A percentile compares a stretch with the other conserved stretches of the same genome.
Conservation (phyloP, 768 basidiomycete species). For the Astraeus odoratus region DNA sequence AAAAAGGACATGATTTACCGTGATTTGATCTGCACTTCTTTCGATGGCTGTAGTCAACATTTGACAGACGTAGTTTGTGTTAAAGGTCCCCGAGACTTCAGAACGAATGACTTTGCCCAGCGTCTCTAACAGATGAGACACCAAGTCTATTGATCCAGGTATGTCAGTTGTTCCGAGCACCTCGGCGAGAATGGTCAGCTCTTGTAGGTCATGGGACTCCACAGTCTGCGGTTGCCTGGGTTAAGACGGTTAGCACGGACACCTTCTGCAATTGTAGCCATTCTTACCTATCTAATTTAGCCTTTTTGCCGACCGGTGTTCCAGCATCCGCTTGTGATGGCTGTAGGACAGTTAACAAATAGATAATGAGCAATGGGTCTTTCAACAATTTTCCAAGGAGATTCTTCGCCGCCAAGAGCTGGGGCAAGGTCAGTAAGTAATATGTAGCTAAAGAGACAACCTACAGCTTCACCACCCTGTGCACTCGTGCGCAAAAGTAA, state of each 20-base stretch:
- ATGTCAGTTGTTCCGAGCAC: constrained; percentile 57
- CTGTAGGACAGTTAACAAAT: constrained; percentile 44
- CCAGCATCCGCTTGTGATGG: constrained; percentile 35
- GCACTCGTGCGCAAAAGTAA: constrained; percentile 49
- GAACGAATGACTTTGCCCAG: constrained; percentile 59
- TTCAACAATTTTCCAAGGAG: constrained; percentile 42
- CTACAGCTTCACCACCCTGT: constrained; percentile 43
- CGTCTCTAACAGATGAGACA: constrained; percentile 65
- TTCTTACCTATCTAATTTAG: constrained; percentile 50
- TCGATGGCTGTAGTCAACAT: constrained; percentile 79
- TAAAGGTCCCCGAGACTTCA: constrained; percentile 48
- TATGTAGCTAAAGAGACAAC: constrained; percentile 11
- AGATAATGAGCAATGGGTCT: constrained; percentile 47
- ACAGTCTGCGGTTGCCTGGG: constrained; percentile 16
- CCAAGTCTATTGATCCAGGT: constrained; percentile 64
- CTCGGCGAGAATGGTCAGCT: constrained; percentile 60
- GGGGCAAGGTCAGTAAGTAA: background rate
- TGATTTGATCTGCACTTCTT: constrained; percentile 48
- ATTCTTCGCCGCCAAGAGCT: constrained; percentile 44
- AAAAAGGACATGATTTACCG: constrained; percentile 34
- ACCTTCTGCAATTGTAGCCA: background rate
- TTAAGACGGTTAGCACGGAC: background rate
- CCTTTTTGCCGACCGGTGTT: constrained; percentile 56
- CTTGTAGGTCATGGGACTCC: constrained; percentile 35
- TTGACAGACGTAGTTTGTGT: constrained; percentile 74